These are phyloP conservation scores for Nepenthes gracilis DNA, from an alignment of 148 eudicot species.

Conservation along the genomic window DNA sequence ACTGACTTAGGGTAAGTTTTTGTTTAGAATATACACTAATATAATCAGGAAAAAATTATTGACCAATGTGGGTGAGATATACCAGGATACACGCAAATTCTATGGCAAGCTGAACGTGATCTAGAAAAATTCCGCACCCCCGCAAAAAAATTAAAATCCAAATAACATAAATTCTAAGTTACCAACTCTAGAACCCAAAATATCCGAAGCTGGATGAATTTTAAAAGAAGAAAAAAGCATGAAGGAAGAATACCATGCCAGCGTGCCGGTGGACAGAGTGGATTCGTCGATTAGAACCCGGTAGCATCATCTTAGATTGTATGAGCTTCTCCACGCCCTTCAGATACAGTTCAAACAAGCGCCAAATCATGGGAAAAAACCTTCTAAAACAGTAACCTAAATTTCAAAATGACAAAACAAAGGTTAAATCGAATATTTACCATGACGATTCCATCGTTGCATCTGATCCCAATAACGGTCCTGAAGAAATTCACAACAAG, in stretches of 20 bases:
- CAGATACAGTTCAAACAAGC: neutral
- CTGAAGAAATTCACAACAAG: conserved; percentile 17
- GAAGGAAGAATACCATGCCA: conserved; percentile 57
- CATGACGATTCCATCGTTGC: conserved; percentile 87
- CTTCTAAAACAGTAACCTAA: neutral
- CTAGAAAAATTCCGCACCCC: too few species aligned
- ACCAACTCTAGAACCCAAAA: too few species aligned
- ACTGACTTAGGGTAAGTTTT: too few species aligned
- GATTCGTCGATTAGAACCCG: conserved; percentile 84
- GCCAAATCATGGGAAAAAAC: neutral
- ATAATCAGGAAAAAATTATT: too few species aligned
- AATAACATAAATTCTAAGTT: too few species aligned
- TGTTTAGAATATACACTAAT: too few species aligned
- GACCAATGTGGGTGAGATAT: too few species aligned
- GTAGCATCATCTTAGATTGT: conserved; percentile 93
- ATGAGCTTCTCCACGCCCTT: conserved; percentile 92
- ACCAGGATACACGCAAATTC: too few species aligned
- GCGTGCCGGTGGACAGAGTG: conserved; percentile 87
- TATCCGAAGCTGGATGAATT: too few species aligned
- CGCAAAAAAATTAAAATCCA: too few species aligned
- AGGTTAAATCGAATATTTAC: conserved; percentile 11
- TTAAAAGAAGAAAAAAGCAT: neutral
- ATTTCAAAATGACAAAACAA: neutral
- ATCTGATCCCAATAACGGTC: conserved; percentile 66
- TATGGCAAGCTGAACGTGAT: too few species aligned